Evolutionary conservation across 495 filamentous ascomycete species (phyloP).

Genomic region (Penicillium canariense): DNA sequence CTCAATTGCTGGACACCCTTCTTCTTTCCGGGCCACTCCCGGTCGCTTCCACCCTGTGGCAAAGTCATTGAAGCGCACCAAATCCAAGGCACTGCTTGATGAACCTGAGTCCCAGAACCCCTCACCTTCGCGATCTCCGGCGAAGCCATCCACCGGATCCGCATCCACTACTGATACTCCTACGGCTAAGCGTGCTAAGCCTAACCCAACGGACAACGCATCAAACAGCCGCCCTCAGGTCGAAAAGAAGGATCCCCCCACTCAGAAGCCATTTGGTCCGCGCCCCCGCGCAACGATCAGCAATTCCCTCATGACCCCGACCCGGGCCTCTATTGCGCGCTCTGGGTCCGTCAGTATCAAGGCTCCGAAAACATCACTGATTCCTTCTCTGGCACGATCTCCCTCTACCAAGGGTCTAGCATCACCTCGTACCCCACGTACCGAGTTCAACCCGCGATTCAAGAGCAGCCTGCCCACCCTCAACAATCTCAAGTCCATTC

Average conservation of each 20-base stretch:
- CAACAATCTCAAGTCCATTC: conserved; percentile 57
- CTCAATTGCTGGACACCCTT: conserved; percentile 83
- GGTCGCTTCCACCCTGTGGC: conserved; percentile 54
- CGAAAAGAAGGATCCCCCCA: conserved; percentile 3
- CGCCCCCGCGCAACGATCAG: conserved; percentile 35
- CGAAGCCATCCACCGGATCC: conserved; percentile 34
- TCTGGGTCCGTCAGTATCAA: conserved; percentile 53
- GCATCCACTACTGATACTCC: conserved; percentile 26
- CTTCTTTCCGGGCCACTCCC: conserved; percentile 66
- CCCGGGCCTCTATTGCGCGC: conserved; percentile 73
- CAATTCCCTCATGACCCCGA: conserved; percentile 69
- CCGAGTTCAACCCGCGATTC: conserved; percentile 47
- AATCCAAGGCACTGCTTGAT: conserved; percentile 71
- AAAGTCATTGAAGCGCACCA: conserved; percentile 66
- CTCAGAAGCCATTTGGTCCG: conserved; percentile 36
- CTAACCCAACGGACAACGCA: conserved; percentile 55
- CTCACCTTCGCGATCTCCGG: conserved; percentile 37
- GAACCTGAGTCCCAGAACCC: conserved; percentile 44
- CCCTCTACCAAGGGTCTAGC: conserved; percentile 41
- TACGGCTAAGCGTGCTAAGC: conserved; percentile 61
- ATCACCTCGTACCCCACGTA: conserved; percentile 45
- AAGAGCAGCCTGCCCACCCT: conserved; percentile 44
- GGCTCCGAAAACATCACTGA: conserved; percentile 50
- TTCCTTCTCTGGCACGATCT: conserved; percentile 54
- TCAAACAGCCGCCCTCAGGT: conserved; percentile 48